phyloP scores from a whole-genome alignment of 306 rosid species.

The Cicer judaicum region DNA sequence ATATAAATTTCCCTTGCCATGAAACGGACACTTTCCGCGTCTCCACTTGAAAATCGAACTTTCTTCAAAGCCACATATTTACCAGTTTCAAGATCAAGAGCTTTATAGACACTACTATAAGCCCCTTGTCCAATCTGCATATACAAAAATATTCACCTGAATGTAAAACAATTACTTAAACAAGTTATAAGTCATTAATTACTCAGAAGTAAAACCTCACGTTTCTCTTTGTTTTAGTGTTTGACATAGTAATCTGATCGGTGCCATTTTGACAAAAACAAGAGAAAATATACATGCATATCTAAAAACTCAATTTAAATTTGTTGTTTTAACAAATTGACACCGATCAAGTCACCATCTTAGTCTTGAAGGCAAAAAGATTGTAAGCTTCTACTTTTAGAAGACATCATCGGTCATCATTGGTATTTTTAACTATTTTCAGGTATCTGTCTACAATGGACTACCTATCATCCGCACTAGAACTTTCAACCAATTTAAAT shows the following conservation, averaged over 20 bases:
- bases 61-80: slow-evolving; percentile 88
- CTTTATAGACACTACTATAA: slow-evolving; percentile 87
- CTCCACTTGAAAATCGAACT: slow-evolving; percentile 83
- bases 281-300: background rate
- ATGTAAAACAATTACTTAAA: background rate
- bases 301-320: no score
- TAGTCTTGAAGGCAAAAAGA: background rate
- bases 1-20: slow-evolving; percentile 95
- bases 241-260: background rate
- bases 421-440: background rate
- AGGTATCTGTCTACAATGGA: background rate
- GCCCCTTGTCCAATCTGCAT: slow-evolving; percentile 96
- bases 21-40: slow-evolving; percentile 87
- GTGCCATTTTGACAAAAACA: background rate
- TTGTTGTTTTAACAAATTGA: background rate
- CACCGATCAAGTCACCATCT: background rate
- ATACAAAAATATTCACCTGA: slow-evolving; percentile 22
- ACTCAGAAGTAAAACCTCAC: background rate
- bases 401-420: background rate
- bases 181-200: background rate
- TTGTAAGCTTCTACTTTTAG: background rate
- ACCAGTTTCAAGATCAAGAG: slow-evolving; percentile 84
- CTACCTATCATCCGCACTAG: background rate
- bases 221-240: background rate
- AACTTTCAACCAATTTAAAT: background rate